Base-by-base conservation (phyloP, 2,329 filamentous ascomycete genomes). In the Trichoderma breve region DNA sequence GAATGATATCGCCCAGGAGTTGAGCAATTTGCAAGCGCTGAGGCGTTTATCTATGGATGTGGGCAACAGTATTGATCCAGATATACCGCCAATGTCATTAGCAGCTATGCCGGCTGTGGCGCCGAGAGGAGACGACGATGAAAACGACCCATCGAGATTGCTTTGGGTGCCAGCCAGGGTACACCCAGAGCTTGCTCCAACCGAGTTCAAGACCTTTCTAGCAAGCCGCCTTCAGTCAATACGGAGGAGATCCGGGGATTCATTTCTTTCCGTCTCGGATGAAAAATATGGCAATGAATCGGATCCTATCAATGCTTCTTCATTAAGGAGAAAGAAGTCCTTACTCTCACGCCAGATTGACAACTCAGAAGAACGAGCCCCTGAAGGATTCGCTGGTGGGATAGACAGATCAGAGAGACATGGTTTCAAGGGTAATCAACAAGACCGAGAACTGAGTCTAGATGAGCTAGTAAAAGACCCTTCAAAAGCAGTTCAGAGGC, bases 131-230 rank as follows among this genome's bases (percentile, higher is more conserved):
- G 88, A 89, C 73, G 92, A 93, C 74, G 92, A 97, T 77, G 94
- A 97, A 79, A 92, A 94, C 76, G 95, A 98, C 79, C 90, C 94
- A 8, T 94, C 95, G 2, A 89, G 94, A 74, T 83, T 98, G 72
- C 93, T 98, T 75, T 99, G 96, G 96, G 96, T 99, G 6, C 96
- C 96, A 6, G 96, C 96, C 28, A 90, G 94, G 72, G 88, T 99
- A 32, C 96, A 99, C 77, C 96, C 96, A 0, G 96, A 99, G 81
- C 86, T 99, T 63, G 96, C 96, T 3, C 96, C 96, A 1, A 94
- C 93, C 78, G 96, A 98, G 76, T 99, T 98, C 86, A 98, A 97
- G 82, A 95, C 92, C 1, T 99, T 98, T 76, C 88, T 99, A 2
- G 95, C 99, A 78, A 97, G 95, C 74, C 91, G 95, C 78, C 93